phyloP scores from a whole-genome alignment of 805 yeast species.

The Cyberlindnera euphorbiiphila region DNA sequence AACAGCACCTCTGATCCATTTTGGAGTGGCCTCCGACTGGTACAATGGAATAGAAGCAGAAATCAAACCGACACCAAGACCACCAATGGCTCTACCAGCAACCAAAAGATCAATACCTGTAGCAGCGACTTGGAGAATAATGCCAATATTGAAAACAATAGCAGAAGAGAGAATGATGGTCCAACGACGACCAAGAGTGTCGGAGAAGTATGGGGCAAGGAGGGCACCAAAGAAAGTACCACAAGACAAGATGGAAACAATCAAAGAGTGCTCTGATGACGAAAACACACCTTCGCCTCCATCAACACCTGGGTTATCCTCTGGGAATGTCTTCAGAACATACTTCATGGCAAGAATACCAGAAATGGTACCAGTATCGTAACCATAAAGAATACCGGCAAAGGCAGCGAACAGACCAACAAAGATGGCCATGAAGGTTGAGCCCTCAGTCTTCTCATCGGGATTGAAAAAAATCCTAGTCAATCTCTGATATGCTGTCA shows the following conservation, averaged over 20 bases:
- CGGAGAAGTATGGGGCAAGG: slow-evolving; percentile 54
- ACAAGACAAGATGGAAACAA: slow-evolving; percentile 63
- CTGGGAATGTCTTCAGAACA: slow-evolving; percentile 40
- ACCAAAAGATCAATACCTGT: slow-evolving; percentile 45
- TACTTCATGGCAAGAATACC: slow-evolving; percentile 64
- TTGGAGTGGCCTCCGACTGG: slow-evolving; percentile 77
- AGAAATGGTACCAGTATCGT: slow-evolving; percentile 64
- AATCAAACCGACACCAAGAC: slow-evolving; percentile 67
- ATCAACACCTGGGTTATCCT: slow-evolving; percentile 25
- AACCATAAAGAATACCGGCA: slow-evolving; percentile 64
- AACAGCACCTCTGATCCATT: slow-evolving; percentile 71
- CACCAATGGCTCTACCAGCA: slow-evolving; percentile 66
- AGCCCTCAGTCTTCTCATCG: slow-evolving; percentile 46
- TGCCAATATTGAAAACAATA: slow-evolving; percentile 48
- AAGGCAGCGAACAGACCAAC: slow-evolving; percentile 62
- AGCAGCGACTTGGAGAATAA: slow-evolving; percentile 43
- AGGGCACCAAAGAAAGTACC: slow-evolving; percentile 73
- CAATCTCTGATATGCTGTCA: slow-evolving; percentile 5
- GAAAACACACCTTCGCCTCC: slow-evolving; percentile 30
- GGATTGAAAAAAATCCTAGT: slow-evolving; percentile 36
- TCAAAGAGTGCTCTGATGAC: slow-evolving; percentile 48
- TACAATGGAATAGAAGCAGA: slow-evolving; percentile 71
- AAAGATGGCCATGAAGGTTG: slow-evolving; percentile 43
- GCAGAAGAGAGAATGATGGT: slow-evolving; percentile 40
- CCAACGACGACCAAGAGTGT: slow-evolving; percentile 49